Conservation (phyloP, 2,329 filamentous ascomycete species). For the Alternaria hordeiaustralica region DNA sequence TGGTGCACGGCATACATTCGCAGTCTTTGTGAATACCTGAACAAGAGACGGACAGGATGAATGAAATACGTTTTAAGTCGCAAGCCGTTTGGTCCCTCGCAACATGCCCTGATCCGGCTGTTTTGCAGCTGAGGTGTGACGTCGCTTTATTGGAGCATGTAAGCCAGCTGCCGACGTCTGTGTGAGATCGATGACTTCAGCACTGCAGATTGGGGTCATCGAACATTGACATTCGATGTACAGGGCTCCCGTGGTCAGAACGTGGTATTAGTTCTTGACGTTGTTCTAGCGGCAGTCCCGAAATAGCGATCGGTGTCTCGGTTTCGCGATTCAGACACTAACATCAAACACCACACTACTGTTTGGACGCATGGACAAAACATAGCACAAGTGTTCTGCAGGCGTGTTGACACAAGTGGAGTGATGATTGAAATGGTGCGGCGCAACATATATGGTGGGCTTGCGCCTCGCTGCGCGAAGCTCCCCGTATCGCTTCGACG, state of each 20-base stretch:
- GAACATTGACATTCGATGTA: neutral
- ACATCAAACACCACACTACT: conserved; percentile 15
- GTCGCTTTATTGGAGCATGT: neutral
- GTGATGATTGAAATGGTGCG: conserved; percentile 5
- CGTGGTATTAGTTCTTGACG: neutral
- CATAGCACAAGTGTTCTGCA: conserved; percentile 7
- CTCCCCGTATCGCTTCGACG: neutral
- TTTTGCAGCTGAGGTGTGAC: neutral
- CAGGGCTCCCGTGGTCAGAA: neutral
- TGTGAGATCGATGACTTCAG: neutral
- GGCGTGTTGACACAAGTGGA: conserved; percentile 5
- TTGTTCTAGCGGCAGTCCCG: conserved; percentile 6
- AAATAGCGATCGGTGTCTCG: conserved; percentile 20
- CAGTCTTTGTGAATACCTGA: neutral
- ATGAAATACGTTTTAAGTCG: neutral
- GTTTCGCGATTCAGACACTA: conserved; percentile 12
- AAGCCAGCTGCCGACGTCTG: neutral
- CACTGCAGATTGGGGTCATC: neutral
- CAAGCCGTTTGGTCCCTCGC: neutral
- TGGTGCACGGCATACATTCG: neutral
- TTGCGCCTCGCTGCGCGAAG: conserved; percentile 5
- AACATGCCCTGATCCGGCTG: neutral
- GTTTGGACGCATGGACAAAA: conserved; percentile 15
- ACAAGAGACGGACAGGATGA: neutral
- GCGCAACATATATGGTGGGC: conserved; percentile 17